Evolutionary conservation across 2,329 filamentous ascomycete genomes (phyloP).

Genomic region (Colletotrichum magnum): DNA sequence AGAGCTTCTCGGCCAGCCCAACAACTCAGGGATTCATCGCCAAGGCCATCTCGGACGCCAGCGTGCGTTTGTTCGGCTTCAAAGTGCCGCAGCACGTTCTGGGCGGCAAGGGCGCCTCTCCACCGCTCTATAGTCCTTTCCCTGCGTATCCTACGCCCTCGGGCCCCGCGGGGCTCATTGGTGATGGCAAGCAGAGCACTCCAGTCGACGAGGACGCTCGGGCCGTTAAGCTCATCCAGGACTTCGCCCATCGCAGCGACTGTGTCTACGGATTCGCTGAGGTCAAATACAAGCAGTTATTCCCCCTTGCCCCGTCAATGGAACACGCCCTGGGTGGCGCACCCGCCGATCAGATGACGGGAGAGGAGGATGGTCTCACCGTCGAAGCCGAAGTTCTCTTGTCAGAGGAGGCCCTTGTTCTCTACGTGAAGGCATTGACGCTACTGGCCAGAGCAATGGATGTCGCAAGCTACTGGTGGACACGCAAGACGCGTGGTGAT

Average conservation of each 20-base stretch:
- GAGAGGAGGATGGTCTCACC: conserved; percentile 83
- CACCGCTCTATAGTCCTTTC: conserved; percentile 85
- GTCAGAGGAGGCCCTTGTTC: conserved; percentile 93
- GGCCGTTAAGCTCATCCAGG: conserved; percentile 87
- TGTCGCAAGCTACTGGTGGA: conserved; percentile 94
- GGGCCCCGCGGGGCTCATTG: conserved; percentile 72
- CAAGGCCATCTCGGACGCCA: conserved; percentile 95
- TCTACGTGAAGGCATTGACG: conserved; percentile 95
- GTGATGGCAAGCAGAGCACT: conserved; percentile 73
- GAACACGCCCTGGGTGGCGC: conserved; percentile 78
- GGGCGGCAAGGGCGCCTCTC: conserved; percentile 74
- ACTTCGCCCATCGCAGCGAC: conserved; percentile 92
- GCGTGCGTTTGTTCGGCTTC: conserved; percentile 79
- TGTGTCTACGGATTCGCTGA: conserved; percentile 98
- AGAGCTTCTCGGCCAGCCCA: conserved; percentile 77
- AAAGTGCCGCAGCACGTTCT: conserved; percentile 75
- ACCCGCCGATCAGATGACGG: conserved; percentile 65
- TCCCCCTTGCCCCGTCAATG: conserved; percentile 86
- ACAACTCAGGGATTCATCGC: conserved; percentile 93
- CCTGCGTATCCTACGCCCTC: conserved; percentile 85
- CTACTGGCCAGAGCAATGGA: conserved; percentile 96
- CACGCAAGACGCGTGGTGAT: conserved; percentile 79
- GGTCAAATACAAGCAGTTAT: conserved; percentile 98
- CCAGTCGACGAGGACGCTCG: conserved; percentile 84
- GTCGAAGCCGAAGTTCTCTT: conserved; percentile 87